Evolutionary conservation across 164 flowering plant species (phyloP).

Genomic region (Sextonia rubra): DNA sequence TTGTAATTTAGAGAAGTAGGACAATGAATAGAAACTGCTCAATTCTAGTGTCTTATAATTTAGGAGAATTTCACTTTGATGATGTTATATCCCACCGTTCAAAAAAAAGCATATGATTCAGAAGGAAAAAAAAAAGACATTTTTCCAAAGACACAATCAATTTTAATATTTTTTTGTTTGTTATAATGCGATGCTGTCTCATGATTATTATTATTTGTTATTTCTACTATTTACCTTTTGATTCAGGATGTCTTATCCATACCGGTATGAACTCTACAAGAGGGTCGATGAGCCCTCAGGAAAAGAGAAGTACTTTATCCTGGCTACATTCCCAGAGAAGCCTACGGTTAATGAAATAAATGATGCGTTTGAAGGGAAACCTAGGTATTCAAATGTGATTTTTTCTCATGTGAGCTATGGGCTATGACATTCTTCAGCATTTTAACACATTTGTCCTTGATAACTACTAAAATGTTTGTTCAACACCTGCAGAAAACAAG

Average conservation of each 20-base stretch:
- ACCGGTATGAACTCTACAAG: conserved; percentile 70
- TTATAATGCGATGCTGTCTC: no score
- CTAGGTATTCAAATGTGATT: conserved; percentile 40
- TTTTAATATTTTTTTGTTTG: no score
- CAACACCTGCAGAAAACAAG: conserved; percentile 40
- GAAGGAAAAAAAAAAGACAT: no score
- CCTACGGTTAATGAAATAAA: conserved; percentile 71
- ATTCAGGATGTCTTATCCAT: conserved; percentile 76
- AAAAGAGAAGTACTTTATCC: conserved; percentile 64
- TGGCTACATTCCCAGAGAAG: conserved; percentile 51
- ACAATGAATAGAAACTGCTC: no score
- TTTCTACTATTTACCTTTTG: background rate
- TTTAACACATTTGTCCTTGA: background rate
- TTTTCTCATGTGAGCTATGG: background rate
- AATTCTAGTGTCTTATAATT: no score
- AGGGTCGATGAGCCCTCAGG: conserved; percentile 63
- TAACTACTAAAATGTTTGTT: conserved; percentile 3
- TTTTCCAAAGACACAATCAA: no score
- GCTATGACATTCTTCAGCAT: background rate
- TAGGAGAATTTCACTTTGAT: no score
- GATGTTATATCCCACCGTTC: no score
- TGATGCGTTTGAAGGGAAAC: conserved; percentile 69
- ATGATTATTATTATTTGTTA: no score
- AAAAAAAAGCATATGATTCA: no score
- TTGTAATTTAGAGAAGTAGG: no score